Evolutionary conservation across 164 flowering plant species (phyloP), one percentile per base, ranked within the genome.

Genomic region (Macadamia integrifolia): DNA sequence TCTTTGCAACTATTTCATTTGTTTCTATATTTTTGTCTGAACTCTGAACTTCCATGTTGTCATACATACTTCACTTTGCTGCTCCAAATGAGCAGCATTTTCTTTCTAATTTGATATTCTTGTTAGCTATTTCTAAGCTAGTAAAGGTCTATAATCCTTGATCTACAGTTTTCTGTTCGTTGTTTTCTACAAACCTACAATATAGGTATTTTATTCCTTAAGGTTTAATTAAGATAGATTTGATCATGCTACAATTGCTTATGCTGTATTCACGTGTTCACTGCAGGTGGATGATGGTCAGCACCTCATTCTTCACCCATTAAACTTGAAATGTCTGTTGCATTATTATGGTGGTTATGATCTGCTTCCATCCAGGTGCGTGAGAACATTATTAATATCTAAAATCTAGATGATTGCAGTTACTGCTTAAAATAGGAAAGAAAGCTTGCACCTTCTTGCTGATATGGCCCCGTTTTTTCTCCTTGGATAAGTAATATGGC

Each of bases 281-380:
- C 77, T 83, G 68, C 84, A 93, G 97, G 92, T 88, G 62, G 79
- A 83, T 73, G 98, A 93, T 83, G 98, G 98, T 49, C 98, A 93
- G 81, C 88, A 84, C 76, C 69, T 91, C 75, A 85, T 91, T 69
- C 89, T 91, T 71, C 98, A 93, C 72, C 92, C 98, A 35, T 62
- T 91, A 64, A 91, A 85, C 74, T 80, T 91, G 93, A 91, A 88
- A 80, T 91, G 97, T 67, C 96, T 93, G 73, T 77, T 93, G 60
- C 86, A 86, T 67, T 88, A 91, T 74, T 91, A 85, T 76, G 94
- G 98, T 49, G 84, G 81, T 76, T 82, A 82, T 71, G 92, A 81
- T 46, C 68, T 69, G 70, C 90, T 93, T 77, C 98, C 98, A 11
- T 60, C 77, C 78, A 93, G 98, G 98, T 93, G 53, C 48, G 77